Evolutionary conservation across 2,329 filamentous ascomycete species (phyloP).

Genomic region (Rhynchosporium agropyri): DNA sequence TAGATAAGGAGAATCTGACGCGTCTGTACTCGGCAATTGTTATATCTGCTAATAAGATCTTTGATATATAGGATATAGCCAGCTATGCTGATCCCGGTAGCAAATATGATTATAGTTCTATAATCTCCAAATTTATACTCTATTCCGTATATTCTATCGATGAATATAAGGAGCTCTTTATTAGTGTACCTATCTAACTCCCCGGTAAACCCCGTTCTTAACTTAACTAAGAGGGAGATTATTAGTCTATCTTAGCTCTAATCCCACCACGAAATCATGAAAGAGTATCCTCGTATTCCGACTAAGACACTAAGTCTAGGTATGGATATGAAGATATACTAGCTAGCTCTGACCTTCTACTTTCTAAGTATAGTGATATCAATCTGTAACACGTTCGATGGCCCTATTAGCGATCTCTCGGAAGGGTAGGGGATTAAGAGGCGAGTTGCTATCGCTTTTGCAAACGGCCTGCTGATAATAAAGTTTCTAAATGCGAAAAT

Average conservation of each 20-base stretch:
- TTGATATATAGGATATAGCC: constrained; percentile 30
- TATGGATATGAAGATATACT: constrained; percentile 27
- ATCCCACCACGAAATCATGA: constrained; percentile 31
- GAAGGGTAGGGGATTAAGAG: constrained; percentile 14
- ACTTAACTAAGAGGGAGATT: constrained; percentile 26
- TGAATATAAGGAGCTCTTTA: constrained; percentile 17
- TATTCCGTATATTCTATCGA: constrained; percentile 24
- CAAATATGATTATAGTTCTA: constrained; percentile 27
- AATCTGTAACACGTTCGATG: constrained; percentile 18
- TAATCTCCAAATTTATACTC: constrained; percentile 19
- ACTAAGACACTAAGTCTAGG: constrained; percentile 23
- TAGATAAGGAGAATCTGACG: constrained; percentile 26
- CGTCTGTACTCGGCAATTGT: constrained; percentile 25
- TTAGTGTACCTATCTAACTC: not conserved
- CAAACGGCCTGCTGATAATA: constrained; percentile 19
- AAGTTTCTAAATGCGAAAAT: constrained; percentile 27
- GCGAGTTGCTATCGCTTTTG: constrained; percentile 17
- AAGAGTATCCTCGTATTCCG: constrained; percentile 21
- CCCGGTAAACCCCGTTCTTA: constrained; percentile 24
- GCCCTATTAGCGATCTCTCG: constrained; percentile 14
- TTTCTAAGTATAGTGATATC: constrained; percentile 24
- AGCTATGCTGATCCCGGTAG: constrained; percentile 27
- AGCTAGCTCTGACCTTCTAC: constrained; percentile 23
- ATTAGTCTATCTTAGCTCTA: constrained; percentile 19
- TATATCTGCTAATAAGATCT: constrained; percentile 30